Percentiles rank a stretch among this genome's conserved stretches.
Evolutionary conservation across 257 asterid genomes (phyloP).

Genomic region (Cinchona pubescens): DNA sequence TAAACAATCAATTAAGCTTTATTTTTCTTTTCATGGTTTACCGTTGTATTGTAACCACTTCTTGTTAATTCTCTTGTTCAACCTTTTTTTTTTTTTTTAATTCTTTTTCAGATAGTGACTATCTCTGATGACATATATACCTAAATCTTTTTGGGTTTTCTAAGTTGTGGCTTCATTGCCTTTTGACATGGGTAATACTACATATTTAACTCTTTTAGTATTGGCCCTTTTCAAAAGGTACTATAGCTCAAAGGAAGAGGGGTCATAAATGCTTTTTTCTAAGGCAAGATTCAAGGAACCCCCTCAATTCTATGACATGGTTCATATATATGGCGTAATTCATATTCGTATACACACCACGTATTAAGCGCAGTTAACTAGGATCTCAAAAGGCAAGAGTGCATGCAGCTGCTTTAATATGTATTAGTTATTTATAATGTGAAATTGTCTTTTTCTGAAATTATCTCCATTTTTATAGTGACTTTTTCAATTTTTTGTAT

Average conservation of each 20-base stretch:
- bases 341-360: no score
- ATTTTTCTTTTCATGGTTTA: slow-evolving; percentile 30
- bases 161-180: slow-evolving; percentile 17
- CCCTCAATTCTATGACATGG: slow-evolving; percentile 22
- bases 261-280: slow-evolving; percentile 11
- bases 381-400: no score
- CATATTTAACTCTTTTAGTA: slow-evolving; percentile 23
- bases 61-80: slow-evolving; percentile 9
- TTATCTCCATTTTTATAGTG: no score
- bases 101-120: slow-evolving; percentile 47
- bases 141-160: slow-evolving; percentile 30
- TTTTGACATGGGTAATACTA: slow-evolving; percentile 22
- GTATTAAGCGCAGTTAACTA: no score
- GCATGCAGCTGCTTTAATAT: no score
- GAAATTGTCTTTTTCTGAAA: no score
- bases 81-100: no score
- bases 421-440: no score
- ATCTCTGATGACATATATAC: slow-evolving; percentile 25
- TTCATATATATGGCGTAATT: no score
- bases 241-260: background rate
- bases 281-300: slow-evolving; percentile 33
- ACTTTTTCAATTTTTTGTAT: no score
- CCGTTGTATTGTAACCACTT: slow-evolving; percentile 31
- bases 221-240: slow-evolving; percentile 17
- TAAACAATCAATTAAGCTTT: no score